A percentile compares a stretch with the other conserved stretches of the same genome.
phyloP scores from a whole-genome alignment of 768 basidiomycete species.

The Leccinum olivaceopallidum region DNA sequence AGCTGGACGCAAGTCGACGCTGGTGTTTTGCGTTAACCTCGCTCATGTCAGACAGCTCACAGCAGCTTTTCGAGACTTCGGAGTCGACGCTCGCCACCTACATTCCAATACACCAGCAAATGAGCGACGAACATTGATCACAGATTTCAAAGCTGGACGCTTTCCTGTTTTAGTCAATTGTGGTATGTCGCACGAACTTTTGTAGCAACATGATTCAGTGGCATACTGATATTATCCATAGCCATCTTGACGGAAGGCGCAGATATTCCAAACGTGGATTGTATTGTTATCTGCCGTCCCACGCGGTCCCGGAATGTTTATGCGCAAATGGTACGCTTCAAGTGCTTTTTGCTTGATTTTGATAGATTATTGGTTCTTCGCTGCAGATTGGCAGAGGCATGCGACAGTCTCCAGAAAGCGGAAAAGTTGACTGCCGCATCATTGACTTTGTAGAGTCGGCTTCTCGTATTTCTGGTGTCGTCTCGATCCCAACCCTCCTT shows the following conservation, averaged over 20 bases:
- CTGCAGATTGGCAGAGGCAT: conserved; percentile 90
- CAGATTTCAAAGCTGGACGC: conserved; percentile 64
- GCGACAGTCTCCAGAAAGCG: conserved; percentile 77
- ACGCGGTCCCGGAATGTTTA: conserved; percentile 89
- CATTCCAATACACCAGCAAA: conserved; percentile 63
- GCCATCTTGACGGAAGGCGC: conserved; percentile 93
- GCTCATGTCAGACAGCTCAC: conserved; percentile 79
- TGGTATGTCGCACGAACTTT: conserved; percentile 45
- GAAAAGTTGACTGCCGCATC: conserved; percentile 81
- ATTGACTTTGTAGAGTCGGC: conserved; percentile 90
- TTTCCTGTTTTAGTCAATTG: conserved; percentile 93
- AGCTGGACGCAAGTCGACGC: conserved; percentile 77
- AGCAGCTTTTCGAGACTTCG: conserved; percentile 64
- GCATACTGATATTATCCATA: conserved; percentile 10
- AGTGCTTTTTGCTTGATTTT: background rate
- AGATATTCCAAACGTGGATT: conserved; percentile 95
- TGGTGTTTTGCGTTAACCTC: conserved; percentile 90
- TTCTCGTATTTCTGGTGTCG: conserved; percentile 63
- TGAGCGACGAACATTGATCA: conserved; percentile 65
- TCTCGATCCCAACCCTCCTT: conserved; percentile 81
- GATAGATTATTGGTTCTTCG: background rate
- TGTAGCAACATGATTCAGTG: background rate
- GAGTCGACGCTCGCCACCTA: conserved; percentile 84
- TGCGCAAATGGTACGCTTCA: conserved; percentile 77
- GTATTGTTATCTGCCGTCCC: conserved; percentile 83